A percentile compares a stretch with the other conserved stretches of the same genome.
Conservation (phyloP, 2,329 filamentous ascomycete species). For the Stagonosporopsis rhizophila region DNA sequence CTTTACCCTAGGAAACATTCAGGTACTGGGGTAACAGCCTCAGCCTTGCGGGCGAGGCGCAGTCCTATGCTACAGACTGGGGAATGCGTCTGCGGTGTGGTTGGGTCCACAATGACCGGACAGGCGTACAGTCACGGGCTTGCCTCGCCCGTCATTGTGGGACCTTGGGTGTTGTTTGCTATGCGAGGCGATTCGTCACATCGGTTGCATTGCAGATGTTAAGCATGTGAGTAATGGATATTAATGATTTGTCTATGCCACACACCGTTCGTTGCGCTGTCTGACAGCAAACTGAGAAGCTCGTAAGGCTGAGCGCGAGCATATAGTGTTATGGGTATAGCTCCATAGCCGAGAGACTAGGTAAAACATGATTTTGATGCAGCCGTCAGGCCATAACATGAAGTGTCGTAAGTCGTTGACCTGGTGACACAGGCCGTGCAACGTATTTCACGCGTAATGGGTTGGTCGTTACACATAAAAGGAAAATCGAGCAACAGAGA, state of each 20-base stretch:
- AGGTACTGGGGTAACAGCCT: not conserved
- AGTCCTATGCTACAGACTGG: not conserved
- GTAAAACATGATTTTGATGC: not conserved
- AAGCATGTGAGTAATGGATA: not conserved
- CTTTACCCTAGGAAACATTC: no score
- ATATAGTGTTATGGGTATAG: not conserved
- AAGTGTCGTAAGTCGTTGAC: constrained; percentile 9
- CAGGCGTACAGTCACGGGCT: constrained; percentile 8
- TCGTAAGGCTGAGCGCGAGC: not conserved
- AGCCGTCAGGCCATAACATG: constrained; percentile 1
- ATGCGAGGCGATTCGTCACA: not conserved
- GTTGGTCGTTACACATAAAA: not conserved
- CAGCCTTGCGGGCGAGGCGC: constrained; percentile 7
- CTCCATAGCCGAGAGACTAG: not conserved
- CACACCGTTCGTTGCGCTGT: not conserved
- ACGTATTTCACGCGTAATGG: constrained; percentile 1
- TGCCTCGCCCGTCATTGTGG: constrained; percentile 1
- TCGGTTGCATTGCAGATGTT: not conserved
- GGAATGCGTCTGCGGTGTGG: constrained; percentile 3
- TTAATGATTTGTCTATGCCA: constrained; percentile 3
- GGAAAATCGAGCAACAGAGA: not conserved
- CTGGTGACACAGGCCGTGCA: not conserved
- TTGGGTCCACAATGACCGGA: constrained; percentile 17
- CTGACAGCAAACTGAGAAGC: not conserved
- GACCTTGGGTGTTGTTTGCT: not conserved